Base-by-base conservation (phyloP, 352 stramenopile species). In the Phytophthora pisi region DNA sequence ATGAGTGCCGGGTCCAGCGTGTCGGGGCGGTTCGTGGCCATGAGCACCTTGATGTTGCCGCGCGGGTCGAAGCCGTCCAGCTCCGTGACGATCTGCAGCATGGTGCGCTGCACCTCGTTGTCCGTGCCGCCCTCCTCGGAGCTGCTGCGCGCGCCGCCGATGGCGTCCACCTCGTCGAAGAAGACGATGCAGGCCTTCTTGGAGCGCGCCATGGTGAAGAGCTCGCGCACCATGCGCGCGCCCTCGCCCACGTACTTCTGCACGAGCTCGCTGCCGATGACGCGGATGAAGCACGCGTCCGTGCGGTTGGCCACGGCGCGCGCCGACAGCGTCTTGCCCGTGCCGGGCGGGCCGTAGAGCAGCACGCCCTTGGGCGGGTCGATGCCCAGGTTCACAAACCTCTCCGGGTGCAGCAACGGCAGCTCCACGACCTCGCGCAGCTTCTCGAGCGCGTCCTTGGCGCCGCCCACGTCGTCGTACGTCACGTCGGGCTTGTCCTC, bases 401-500 rank as follows among this genome's bases (percentile, higher is more conserved):
- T 86, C 74, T 99, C 98, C 0, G 97, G 98, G 75, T 99, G 97
- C 58, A 99, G 74, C 50, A 99, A 77, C 3, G 98, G 98, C 47
- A 99, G 90, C 78, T 99, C 98, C 46, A 99, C 89, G 26, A 99
- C 98, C 77, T 99, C 98, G 40, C 97, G 84, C 8, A 99, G 87
- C 78, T 99, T 99, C 77, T 99, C 96, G 53, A 99, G 90, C 40
- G 96, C 95, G 43, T 99, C 97, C 71, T 99, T 99, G 36, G 90
- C 92, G n/a, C 98, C 98, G 38, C 98, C 98, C 0, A 99, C 97
- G 79, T 99, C 98, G 75, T 99, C 97, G 84, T 99, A 99, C 5
- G 98, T 99, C 11, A 99, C 97, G 85, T 99, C 98, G 6, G 98
- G 98, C 80, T 99, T 99, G 72, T 99, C 98, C 79, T 99, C 98